phyloP scores from a whole-genome alignment of 495 filamentous ascomycete species.

The Talaromyces borbonicus region DNA sequence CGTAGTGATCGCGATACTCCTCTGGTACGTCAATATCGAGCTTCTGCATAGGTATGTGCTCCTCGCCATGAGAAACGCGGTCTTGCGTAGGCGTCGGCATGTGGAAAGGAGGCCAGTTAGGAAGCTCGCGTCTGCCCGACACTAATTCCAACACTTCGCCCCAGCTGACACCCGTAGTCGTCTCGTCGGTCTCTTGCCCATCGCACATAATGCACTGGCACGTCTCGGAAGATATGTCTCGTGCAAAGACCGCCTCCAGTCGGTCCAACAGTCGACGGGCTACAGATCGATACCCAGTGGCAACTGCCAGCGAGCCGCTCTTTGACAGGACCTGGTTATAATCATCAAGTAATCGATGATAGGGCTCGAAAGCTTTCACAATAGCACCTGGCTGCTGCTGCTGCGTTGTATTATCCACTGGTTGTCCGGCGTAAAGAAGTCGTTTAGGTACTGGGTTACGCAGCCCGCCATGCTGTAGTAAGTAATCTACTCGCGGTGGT shows the following conservation, averaged over 20 bases:
- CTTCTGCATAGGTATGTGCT: slow-evolving; percentile 61
- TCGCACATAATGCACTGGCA: slow-evolving; percentile 77
- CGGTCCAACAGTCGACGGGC: slow-evolving; percentile 90
- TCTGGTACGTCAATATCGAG: slow-evolving; percentile 88
- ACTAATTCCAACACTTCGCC: slow-evolving; percentile 91
- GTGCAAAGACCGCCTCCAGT: slow-evolving; percentile 83
- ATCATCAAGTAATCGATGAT: slow-evolving; percentile 71
- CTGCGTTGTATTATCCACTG: slow-evolving; percentile 32
- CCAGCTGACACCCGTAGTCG: slow-evolving; percentile 75
- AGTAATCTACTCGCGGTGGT: slow-evolving; percentile 77
- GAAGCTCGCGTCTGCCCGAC: slow-evolving; percentile 74
- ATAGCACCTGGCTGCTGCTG: slow-evolving; percentile 32
- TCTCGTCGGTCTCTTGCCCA: slow-evolving; percentile 40
- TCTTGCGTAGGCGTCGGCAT: slow-evolving; percentile 43
- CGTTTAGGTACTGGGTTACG: slow-evolving; percentile 52
- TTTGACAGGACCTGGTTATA: slow-evolving; percentile 71
- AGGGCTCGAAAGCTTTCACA: slow-evolving; percentile 64
- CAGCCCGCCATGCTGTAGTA: slow-evolving; percentile 78
- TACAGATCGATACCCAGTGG: slow-evolving; percentile 89
- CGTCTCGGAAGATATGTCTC: slow-evolving; percentile 74
- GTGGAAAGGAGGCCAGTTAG: slow-evolving; percentile 78
- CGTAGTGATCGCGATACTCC: slow-evolving; percentile 79
- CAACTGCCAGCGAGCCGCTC: slow-evolving; percentile 86
- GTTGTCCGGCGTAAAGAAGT: slow-evolving; percentile 43
- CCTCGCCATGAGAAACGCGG: slow-evolving; percentile 43